These are phyloP conservation scores for Stagonosporopsis vannaccii DNA, from an alignment of 2,329 filamentous ascomycete genomes.

Conservation along the genomic window DNA sequence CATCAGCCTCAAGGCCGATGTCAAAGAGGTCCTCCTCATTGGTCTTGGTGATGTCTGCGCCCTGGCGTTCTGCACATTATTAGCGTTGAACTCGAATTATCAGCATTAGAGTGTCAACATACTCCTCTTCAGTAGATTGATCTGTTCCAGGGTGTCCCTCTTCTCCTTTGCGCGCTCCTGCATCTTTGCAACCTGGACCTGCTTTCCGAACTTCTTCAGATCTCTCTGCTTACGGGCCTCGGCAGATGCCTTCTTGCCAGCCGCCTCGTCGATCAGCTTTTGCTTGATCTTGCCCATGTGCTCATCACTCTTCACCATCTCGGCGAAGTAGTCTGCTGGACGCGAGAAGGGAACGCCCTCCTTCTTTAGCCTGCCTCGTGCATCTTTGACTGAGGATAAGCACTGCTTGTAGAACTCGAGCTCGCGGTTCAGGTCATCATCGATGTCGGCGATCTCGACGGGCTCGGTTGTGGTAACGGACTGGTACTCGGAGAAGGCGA, in stretches of 20 bases:
- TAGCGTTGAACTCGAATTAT: constrained; percentile 22
- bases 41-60: constrained; percentile 67
- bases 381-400: constrained; percentile 77
- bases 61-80: constrained; percentile 75
- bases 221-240: constrained; percentile 93
- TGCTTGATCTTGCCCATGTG: constrained; percentile 98
- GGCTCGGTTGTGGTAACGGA: constrained; percentile 72
- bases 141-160: constrained; percentile 93
- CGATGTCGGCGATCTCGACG: constrained; percentile 79
- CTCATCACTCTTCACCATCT: constrained; percentile 98
- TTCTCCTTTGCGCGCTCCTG: constrained; percentile 94
- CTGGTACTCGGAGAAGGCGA: constrained; percentile 85
- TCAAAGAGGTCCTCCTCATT: constrained; percentile 92
- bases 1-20: constrained; percentile 70
- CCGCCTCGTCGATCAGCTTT: constrained; percentile 90
- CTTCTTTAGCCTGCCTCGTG: constrained; percentile 75
- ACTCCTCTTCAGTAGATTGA: constrained; percentile 95
- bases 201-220: constrained; percentile 98
- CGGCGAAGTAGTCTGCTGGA: constrained; percentile 94
- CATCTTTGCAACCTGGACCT: constrained; percentile 93
- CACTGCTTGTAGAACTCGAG: constrained; percentile 92
- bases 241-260: constrained; percentile 87
- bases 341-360: constrained; percentile 87
- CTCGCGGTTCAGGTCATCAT: constrained; percentile 92
- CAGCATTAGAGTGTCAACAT: constrained; percentile 51